Conservation (phyloP, 1,139 yeast species). For the Blastobotrys proliferans region DNA sequence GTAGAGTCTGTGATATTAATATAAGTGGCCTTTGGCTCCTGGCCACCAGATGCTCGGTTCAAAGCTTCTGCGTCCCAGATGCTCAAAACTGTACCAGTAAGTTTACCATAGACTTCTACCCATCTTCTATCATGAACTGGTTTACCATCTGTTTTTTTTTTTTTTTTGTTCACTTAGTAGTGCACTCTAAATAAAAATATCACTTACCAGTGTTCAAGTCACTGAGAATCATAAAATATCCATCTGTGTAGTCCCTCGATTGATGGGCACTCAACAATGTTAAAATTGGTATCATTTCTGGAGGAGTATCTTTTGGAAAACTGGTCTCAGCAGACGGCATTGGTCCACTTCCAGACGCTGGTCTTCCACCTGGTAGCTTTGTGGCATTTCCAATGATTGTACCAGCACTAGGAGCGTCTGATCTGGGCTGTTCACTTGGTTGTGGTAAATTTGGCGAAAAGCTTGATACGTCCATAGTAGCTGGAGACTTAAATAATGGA, state of each 20-base stretch:
- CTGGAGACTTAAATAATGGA: slow-evolving; percentile 16
- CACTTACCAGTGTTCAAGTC: slow-evolving; percentile 35
- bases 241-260: slow-evolving; percentile 47
- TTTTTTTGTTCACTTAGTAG: not conserved
- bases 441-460: slow-evolving; percentile 17
- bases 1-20: slow-evolving; percentile 88
- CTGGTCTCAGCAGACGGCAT: slow-evolving; percentile 17
- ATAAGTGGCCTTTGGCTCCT: slow-evolving; percentile 62
- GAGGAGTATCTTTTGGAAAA: slow-evolving; percentile 39
- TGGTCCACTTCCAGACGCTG: slow-evolving; percentile 7
- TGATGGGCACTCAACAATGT: slow-evolving; percentile 51
- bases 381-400: slow-evolving; percentile 7
- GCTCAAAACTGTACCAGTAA: slow-evolving; percentile 87
- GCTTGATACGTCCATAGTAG: slow-evolving; percentile 18
- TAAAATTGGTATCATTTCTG: slow-evolving; percentile 51
- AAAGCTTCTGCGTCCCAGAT: slow-evolving; percentile 85
- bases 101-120: slow-evolving; percentile 89
- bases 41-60: slow-evolving; percentile 45
- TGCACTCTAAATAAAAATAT: not conserved
- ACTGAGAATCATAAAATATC: slow-evolving; percentile 41
- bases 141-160: slow-evolving; percentile 54
- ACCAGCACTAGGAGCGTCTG: slow-evolving; percentile 1
- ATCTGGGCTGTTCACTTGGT: slow-evolving; percentile 3
- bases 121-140: slow-evolving; percentile 76
- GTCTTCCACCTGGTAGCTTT: slow-evolving; percentile 9